Evolutionary conservation across 1,139 yeast genomes (phyloP), one percentile per base, ranked within the genome.

Genomic region (Debaryomyces sp.): DNA sequence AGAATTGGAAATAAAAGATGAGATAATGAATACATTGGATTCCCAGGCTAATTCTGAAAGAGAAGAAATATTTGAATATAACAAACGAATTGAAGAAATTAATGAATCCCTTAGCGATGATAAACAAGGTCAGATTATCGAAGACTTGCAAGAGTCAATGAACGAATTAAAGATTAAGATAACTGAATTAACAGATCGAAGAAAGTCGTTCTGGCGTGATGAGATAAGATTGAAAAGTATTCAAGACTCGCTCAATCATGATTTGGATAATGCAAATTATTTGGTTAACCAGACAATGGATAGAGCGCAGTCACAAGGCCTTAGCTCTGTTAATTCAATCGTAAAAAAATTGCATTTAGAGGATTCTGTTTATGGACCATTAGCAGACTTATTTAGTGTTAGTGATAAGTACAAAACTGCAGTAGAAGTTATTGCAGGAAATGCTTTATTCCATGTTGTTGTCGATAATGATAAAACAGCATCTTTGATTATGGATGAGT

Each of bases 401-500:
- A 87, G 86, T 56, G 92, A 88, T 47, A 89, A 89, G 58, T 92
- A 90, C 63, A 87, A 87, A 62, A 80, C 85, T 1, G 96, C 97
- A 0, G 87, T 88, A 1, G 97, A 92, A 62, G 94, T 88, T 5
- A 81, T 90, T 41, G 97, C 96, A 12, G 98, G 98, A 1, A 85
- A 82, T 52, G 80, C 96, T 2, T 70, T 94, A 44, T 92, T 91
- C 61, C 91, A 94, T 64, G 82, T 92, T 35, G 95, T 94, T 13
- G 98, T 94, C 13, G 97, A 91, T 60, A 84, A 79, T 41, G 97
- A 92, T 57, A 84, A 80, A 43, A 89, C 97, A 1, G 98, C 98
- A 0, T 77, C 90, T 5, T 62, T 79, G 12, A 66, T 94, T 3
- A 87, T 94, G 86, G 85, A 86, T 43, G 95, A 89, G 60, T 71